phyloP scores from a whole-genome alignment of 768 basidiomycete species.

The Boletus sensibilis region DNA sequence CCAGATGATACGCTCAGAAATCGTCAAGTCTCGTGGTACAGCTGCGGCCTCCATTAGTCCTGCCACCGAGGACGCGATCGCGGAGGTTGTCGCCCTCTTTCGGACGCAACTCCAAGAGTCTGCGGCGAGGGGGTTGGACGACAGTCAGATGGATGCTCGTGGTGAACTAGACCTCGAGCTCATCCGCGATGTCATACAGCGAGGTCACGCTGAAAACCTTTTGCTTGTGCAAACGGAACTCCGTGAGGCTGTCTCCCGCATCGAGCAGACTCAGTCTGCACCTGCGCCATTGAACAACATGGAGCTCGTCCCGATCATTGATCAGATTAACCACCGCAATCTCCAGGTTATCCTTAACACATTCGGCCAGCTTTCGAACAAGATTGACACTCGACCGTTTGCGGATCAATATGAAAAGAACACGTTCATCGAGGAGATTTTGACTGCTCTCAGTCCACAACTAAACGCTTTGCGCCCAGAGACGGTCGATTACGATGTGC shows the following conservation, averaged over 20 bases:
- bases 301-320: conserved; percentile 48
- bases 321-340: conserved; percentile 57
- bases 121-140: conserved; percentile 54
- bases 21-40: conserved; percentile 27
- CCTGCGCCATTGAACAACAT: conserved; percentile 15
- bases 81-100: conserved; percentile 67
- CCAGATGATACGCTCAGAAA: conserved; percentile 45
- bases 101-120: conserved; percentile 66
- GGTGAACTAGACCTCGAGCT: conserved; percentile 79
- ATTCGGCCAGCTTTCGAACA: conserved; percentile 46
- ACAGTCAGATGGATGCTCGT: conserved; percentile 66
- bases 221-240: conserved; percentile 59
- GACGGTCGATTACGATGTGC: conserved; percentile 71
- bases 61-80: conserved; percentile 59
- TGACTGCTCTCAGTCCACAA: conserved; percentile 56
- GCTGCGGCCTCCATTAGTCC: conserved; percentile 37
- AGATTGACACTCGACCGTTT: conserved; percentile 35
- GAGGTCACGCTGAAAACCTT: conserved; percentile 62
- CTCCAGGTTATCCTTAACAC: conserved; percentile 59
- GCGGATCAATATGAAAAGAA: conserved; percentile 51
- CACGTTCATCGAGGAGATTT: conserved; percentile 58
- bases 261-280: conserved; percentile 30
- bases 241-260: conserved; percentile 46
- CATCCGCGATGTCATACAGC: conserved; percentile 65
- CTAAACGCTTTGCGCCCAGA: conserved; percentile 62